Base-by-base conservation (phyloP, 345 rosid genomes). In the Citrus inodora region DNA sequence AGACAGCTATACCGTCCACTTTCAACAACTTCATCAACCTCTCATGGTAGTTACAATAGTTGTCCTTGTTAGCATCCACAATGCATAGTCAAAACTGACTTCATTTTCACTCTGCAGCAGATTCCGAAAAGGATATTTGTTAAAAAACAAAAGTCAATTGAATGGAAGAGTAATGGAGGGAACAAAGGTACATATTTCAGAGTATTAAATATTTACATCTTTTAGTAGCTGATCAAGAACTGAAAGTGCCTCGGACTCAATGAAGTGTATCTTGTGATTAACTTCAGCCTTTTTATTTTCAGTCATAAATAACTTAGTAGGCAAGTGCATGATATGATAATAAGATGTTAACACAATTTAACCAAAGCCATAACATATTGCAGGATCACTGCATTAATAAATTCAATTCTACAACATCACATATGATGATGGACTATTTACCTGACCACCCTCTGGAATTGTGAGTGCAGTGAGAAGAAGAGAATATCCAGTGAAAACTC, bases 401-500 rank as follows among this genome's bases (percentile, higher is more conserved):
- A 51, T 51, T 51, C 6, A 51, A 51, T 16, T 51, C 17, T 51
- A 51, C 17, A 51, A 6, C 56, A 51, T 16, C 16, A 51, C 56
- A 51, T 4, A 51, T 51, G 21, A 51, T 0, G 21, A 51, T 24
- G 59, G 63, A 64, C 37, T 9, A 70, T 62, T 70, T 67, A 84
- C 90, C 76, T 46, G 75, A 28, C 83, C 88, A 71, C 86, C 90
- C 0, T 78, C 71, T 9, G 93, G 87, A 62, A 89, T 59, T 9
- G 82, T 79, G 1, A 89, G 86, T 19, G 90, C 89, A 0, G 89
- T 85, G 1, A 81, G 32, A 51, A 89, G 89, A 19, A 89, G 76
- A 7, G 92, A 89, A 16, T 86, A 90, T 16, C 93, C 90, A 0
- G 93, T 87, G 80, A 84, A 90, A 65, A 90, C 93, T 9, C 91